Evolutionary conservation across 208 protist genomes (phyloP).

Genomic region (Leishmania gerbilli): DNA sequence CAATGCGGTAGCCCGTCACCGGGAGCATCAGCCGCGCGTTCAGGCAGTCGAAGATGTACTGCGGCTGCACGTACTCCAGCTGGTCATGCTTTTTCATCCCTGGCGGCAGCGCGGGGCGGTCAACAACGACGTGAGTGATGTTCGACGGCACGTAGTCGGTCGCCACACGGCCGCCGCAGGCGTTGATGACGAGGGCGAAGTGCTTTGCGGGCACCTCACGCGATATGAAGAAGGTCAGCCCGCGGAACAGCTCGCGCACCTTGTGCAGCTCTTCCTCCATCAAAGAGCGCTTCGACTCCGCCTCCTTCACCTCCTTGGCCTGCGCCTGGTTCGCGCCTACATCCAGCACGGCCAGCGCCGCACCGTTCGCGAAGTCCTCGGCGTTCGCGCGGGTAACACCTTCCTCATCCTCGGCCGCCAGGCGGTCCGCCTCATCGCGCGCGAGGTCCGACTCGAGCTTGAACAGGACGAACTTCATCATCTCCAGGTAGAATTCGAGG

Average conservation of each 20-base stretch:
- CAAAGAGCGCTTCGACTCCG: constrained; percentile 43
- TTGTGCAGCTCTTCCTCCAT: constrained; percentile 66
- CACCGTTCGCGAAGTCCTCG: constrained; percentile 30
- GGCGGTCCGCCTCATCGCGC: constrained; percentile 62
- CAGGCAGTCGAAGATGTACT: constrained; percentile 97
- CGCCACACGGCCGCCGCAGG: constrained; percentile 87
- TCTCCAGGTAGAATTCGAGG: constrained; percentile 97
- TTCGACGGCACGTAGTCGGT: constrained; percentile 66
- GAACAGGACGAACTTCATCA: constrained; percentile 97
- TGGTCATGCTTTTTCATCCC: constrained; percentile 53
- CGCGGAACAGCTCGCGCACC: constrained; percentile 63
- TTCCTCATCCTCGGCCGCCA: constrained; percentile 39
- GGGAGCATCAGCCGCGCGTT: constrained; percentile 92
- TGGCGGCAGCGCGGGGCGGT: constrained; percentile 73
- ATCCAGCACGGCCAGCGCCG: constrained; percentile 25
- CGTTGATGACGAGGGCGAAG: constrained; percentile 88
- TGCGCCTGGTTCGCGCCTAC: constrained; percentile 30
- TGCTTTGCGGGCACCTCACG: constrained; percentile 91
- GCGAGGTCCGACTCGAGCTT: constrained; percentile 93
- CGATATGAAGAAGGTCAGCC: constrained; percentile 87
- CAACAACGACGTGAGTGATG: constrained; percentile 89
- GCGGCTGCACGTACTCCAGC: constrained; percentile 95
- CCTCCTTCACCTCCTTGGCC: constrained; percentile 37
- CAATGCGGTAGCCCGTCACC: constrained; percentile 83
- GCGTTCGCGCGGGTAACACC: constrained; percentile 31